Evolutionary conservation across 2,329 filamentous ascomycete species (phyloP), one percentile per base, ranked within the genome.

Genomic region (Paecilomyces sp.): DNA sequence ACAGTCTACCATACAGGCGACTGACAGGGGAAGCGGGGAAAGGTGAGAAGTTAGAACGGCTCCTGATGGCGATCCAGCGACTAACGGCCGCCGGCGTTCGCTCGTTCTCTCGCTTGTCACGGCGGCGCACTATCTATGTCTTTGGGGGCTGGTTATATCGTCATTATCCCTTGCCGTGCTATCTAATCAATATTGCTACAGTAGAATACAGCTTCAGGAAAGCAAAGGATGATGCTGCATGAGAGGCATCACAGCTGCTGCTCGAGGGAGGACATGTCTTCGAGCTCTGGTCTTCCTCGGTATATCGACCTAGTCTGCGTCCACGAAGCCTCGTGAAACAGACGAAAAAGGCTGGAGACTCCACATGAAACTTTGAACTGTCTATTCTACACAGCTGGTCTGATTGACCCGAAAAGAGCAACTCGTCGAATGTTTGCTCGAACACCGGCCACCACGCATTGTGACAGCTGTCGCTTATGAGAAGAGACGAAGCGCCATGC

Each of bases 21-120:
- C 24, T 58, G 55, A 58, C 33, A 24, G 61, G 56, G 56, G 54
- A 55, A 52, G 34, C 51, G n/a, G 57, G 41, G 41, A 22, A 47
- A 47, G n/a, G 25, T 11, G 15, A 53, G 56, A 22, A 13, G 12
- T 15, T 57, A 33, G 31, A 33, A 33, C 25, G 31, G 22, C 24
- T 47, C 41, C 41, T 47, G 41, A 47, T 18, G 41, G 41, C 41
- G 41, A 47, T 47, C 30, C 13, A 57, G 22, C 11, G 13, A 59
- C 51, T 30, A 56, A 54, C 31, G 9, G 36, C 30, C 18, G 51
- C 51, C 51, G 51, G 51, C 51, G 51, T 53, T 30, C 51, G 13
- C 51, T 30, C 51, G 18, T 30, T 53, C 51, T 53, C 51, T 53
- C 22, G 24, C 51, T 30, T 53, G n/a, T 22, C 51, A 53, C 51